Evolutionary conservation across 495 filamentous ascomycete species (phyloP).

Genomic region (Rhizodiscina lignyota): DNA sequence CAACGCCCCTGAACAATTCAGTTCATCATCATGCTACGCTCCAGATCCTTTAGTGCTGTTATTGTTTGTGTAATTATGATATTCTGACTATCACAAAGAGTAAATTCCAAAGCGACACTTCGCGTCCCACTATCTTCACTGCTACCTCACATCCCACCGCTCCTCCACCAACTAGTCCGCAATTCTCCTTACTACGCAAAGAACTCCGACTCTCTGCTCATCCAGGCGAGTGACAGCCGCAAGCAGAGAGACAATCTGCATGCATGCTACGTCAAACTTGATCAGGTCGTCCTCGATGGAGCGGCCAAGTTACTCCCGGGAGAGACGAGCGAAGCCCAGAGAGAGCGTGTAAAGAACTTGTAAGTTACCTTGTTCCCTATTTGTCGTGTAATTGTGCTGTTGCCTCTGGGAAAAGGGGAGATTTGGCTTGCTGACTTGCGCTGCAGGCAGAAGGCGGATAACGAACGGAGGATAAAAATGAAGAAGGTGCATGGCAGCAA

Average conservation of each 20-base stretch:
- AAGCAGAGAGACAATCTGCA: slow-evolving; percentile 50
- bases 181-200: slow-evolving; percentile 53
- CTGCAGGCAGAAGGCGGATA: slow-evolving; percentile 56
- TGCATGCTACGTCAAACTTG: slow-evolving; percentile 45
- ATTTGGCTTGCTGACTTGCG: too few species aligned
- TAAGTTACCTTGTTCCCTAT: slow-evolving; percentile 30
- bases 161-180: slow-evolving; percentile 47
- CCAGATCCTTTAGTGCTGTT: too few species aligned
- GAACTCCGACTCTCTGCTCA: slow-evolving; percentile 43
- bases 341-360: slow-evolving; percentile 42
- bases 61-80: background rate
- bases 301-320: slow-evolving; percentile 41
- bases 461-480: slow-evolving; percentile 45
- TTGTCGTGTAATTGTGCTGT: background rate
- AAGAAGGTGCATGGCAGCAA: slow-evolving; percentile 74
- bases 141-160: slow-evolving; percentile 43
- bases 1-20: too few species aligned
- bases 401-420: background rate
- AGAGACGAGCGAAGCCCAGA: slow-evolving; percentile 44
- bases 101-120: slow-evolving; percentile 82
- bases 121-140: slow-evolving; percentile 42
- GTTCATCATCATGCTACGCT: too few species aligned
- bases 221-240: slow-evolving; percentile 50
- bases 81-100: slow-evolving; percentile 32
- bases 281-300: slow-evolving; percentile 36